A percentile compares a stretch with the other conserved stretches of the same genome.
Conservation (phyloP, 2,329 filamentous ascomycete species). For the Colletotrichum somersetense region DNA sequence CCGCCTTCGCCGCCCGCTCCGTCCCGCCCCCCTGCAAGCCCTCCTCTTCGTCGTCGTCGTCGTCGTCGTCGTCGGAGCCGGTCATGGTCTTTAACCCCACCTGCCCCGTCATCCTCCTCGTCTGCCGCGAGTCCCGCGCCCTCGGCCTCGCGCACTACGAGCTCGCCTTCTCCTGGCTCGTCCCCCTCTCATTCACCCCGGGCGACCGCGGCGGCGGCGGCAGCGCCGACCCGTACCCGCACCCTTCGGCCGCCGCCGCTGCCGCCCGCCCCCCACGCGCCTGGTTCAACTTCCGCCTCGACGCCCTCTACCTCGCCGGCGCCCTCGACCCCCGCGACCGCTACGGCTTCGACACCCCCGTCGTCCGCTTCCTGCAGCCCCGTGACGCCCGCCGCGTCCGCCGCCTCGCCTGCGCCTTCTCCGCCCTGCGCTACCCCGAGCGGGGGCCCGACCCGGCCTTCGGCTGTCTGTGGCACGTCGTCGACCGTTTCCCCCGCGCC, state of each 20-base stretch:
- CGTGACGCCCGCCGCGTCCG: slow-evolving; percentile 59
- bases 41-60: slow-evolving; percentile 34
- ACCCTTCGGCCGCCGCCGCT: slow-evolving; percentile 47
- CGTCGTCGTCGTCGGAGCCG: slow-evolving; percentile 33
- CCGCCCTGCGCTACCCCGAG: slow-evolving; percentile 58
- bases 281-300: slow-evolving; percentile 63
- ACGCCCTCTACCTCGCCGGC: slow-evolving; percentile 62
- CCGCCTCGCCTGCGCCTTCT: slow-evolving; percentile 59
- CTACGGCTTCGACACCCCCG: slow-evolving; percentile 61
- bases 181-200: slow-evolving; percentile 55
- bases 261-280: slow-evolving; percentile 53
- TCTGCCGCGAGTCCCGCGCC: slow-evolving; percentile 58
- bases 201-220: slow-evolving; percentile 45
- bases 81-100: slow-evolving; percentile 44
- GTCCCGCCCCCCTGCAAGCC: slow-evolving; percentile 43
- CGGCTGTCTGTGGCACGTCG: slow-evolving; percentile 61
- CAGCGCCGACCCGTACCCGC: slow-evolving; percentile 50
- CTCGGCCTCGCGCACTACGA: slow-evolving; percentile 60
- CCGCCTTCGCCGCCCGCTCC: slow-evolving; percentile 27
- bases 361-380: slow-evolving; percentile 61
- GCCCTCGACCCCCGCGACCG: slow-evolving; percentile 62
- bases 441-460: slow-evolving; percentile 61
- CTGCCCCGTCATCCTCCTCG: slow-evolving; percentile 58
- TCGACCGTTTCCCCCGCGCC: slow-evolving; percentile 57
- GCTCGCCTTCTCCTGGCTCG: slow-evolving; percentile 61